Evolutionary conservation across 1,284 basidiomycete species (phyloP).

Genomic region (Ustilago tritici): DNA sequence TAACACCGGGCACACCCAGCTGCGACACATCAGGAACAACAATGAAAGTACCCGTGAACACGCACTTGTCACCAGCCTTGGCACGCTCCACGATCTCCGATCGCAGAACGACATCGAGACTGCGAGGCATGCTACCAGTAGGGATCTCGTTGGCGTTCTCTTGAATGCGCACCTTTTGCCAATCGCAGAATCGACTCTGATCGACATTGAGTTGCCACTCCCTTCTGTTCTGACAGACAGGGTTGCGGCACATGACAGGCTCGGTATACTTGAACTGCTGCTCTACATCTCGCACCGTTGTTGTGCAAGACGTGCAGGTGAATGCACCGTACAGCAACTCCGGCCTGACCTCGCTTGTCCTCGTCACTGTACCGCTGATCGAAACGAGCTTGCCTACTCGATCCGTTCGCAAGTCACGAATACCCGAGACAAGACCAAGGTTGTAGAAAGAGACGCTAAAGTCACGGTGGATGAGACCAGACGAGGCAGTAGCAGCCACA

Average conservation of each 20-base stretch:
- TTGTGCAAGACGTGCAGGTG: constrained; percentile 87
- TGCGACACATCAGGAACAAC: constrained; percentile 98
- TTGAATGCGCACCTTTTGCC: constrained; percentile 99
- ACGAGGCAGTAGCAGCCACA: constrained; percentile 73
- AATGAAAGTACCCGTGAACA: constrained; percentile 97
- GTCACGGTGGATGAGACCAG: constrained; percentile 89
- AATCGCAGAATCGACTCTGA: constrained; percentile 95
- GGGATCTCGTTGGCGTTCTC: constrained; percentile 99
- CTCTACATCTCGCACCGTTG: constrained; percentile 91
- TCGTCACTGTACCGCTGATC: constrained; percentile 77
- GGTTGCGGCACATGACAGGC: constrained; percentile 93
- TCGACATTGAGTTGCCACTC: constrained; percentile 97
- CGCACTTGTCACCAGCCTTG: constrained; percentile 98
- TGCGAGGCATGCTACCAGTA: constrained; percentile 83
- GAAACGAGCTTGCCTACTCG: constrained; percentile 65
- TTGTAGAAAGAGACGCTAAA: constrained; percentile 97
- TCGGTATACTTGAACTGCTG: constrained; percentile 99
- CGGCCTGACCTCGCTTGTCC: constrained; percentile 96
- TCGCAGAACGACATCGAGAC: constrained; percentile 92
- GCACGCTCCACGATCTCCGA: constrained; percentile 95
- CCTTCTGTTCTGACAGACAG: constrained; percentile 87
- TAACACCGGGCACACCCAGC: constrained; percentile 93
- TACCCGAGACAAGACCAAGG: constrained; percentile 91
- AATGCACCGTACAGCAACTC: constrained; percentile 95
- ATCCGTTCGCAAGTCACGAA: constrained; percentile 81